A percentile compares a stretch with the other conserved stretches of the same genome.
These are phyloP conservation scores for Hordeum marinum DNA, from an alignment of 176 grass and related monocot species.

Conservation along the genomic window DNA sequence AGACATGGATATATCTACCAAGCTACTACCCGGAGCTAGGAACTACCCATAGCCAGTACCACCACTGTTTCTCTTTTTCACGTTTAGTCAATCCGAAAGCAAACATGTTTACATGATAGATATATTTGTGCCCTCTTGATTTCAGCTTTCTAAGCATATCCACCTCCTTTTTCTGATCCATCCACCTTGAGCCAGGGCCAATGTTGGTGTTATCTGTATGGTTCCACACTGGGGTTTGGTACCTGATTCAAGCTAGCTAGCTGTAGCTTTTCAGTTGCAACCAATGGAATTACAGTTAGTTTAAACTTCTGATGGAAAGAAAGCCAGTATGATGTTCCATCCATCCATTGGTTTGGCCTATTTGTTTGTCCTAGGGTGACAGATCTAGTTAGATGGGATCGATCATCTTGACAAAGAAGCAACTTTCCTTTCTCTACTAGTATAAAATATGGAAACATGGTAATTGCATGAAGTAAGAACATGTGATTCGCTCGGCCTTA, in stretches of 20 bases:
- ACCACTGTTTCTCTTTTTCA: not conserved
- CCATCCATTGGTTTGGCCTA: not conserved
- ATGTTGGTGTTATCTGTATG: not conserved
- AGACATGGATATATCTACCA: not conserved
- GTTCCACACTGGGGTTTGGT: not conserved
- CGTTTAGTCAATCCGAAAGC: not conserved
- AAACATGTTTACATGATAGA: not conserved
- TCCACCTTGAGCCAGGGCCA: not conserved
- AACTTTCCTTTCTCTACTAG: not conserved
- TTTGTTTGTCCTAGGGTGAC: slow-evolving; percentile 32
- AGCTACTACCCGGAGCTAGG: not conserved
- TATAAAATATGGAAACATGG: not conserved
- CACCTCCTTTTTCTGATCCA: not conserved
- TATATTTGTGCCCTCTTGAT: not conserved
- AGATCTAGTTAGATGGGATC: slow-evolving; percentile 31
- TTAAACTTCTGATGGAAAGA: not conserved
- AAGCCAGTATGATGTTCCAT: slow-evolving; percentile 19
- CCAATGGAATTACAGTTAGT: not conserved
- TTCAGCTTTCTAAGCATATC: not conserved
- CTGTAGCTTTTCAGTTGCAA: not conserved
- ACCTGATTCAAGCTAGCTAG: not conserved
- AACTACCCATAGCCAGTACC: not conserved
- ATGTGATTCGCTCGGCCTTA: not conserved
- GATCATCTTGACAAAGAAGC: slow-evolving; percentile 1
- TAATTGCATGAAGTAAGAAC: slow-evolving; percentile 21